Evolutionary conservation across 305 asterid genomes (phyloP).

Genomic region (Caryopteris hybrid): DNA sequence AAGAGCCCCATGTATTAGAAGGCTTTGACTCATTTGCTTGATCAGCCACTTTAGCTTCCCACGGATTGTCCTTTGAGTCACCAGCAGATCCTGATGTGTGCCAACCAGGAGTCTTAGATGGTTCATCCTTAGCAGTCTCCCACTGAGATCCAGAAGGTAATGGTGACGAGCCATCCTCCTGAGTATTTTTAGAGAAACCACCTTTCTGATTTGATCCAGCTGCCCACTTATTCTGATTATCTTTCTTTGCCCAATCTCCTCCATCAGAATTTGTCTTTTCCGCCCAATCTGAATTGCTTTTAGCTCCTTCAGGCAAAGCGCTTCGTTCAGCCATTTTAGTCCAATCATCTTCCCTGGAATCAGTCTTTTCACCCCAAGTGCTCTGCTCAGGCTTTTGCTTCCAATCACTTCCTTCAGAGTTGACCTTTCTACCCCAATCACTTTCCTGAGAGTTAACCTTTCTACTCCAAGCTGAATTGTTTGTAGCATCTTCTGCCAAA

Average conservation of each 20-base stretch:
- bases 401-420: constrained; percentile 20
- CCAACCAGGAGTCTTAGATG: constrained; percentile 27
- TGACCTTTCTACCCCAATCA: constrained; percentile 7
- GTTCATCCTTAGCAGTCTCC: constrained; percentile 18
- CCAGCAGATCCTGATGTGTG: constrained; percentile 18
- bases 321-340: constrained; percentile 1
- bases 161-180: constrained; percentile 15
- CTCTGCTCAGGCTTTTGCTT: background rate
- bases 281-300: constrained; percentile 34
- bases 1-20: constrained; percentile 39
- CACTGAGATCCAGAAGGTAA: constrained; percentile 19
- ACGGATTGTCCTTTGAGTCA: background rate
- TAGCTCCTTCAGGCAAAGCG: background rate
- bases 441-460: constrained; percentile 18
- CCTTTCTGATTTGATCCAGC: constrained; percentile 8
- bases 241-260: constrained; percentile 32
- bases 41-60: constrained; percentile 25
- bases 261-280: constrained; percentile 29
- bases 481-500: background rate
- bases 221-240: constrained; percentile 28
- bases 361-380: constrained; percentile 21
- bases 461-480: constrained; percentile 35
- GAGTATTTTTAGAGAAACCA: background rate
- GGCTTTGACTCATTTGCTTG: constrained; percentile 24
- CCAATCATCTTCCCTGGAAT: constrained; percentile 1